These are phyloP conservation scores for Euryodendron excelsum DNA, from an alignment of 148 eudicot genomes.

Conservation along the genomic window DNA sequence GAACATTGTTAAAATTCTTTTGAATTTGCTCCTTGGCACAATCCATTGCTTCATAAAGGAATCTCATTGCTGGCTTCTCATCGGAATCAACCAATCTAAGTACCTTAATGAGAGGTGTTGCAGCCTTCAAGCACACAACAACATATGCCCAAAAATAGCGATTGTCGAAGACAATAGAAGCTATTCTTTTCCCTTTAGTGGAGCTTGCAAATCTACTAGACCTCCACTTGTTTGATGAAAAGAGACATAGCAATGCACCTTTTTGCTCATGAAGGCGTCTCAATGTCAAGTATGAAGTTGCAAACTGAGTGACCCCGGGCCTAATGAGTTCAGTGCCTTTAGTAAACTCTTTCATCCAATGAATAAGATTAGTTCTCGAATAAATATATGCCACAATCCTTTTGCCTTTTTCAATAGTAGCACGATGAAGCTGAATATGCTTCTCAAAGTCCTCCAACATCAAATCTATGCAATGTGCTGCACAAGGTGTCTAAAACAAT, in stretches of 20 bases:
- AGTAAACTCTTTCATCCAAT: neutral
- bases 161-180: neutral
- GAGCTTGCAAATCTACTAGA: neutral
- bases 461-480: constrained; percentile 14
- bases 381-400: neutral
- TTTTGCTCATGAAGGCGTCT: constrained; percentile 2
- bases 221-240: neutral
- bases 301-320: constrained; percentile 8
- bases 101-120: constrained; percentile 11
- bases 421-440: neutral
- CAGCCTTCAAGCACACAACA: neutral
- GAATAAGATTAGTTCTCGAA: neutral
- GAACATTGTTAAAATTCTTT: neutral
- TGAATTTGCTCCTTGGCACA: neutral
- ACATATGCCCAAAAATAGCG: constrained; percentile 2
- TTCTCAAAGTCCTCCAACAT: constrained; percentile 14
- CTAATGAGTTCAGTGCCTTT: constrained; percentile 3
- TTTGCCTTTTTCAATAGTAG: constrained; percentile 2
- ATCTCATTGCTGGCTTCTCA: neutral
- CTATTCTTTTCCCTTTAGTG: neutral
- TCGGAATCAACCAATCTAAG: constrained; percentile 13
- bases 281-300: constrained; percentile 6
- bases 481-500: constrained; percentile 15
- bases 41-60: constrained; percentile 8
- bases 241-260: neutral